Percentiles rank a stretch among this genome's conserved stretches.
Evolutionary conservation across 805 yeast species (phyloP).

Genomic region (Wickerhamiella sergipiensis): DNA sequence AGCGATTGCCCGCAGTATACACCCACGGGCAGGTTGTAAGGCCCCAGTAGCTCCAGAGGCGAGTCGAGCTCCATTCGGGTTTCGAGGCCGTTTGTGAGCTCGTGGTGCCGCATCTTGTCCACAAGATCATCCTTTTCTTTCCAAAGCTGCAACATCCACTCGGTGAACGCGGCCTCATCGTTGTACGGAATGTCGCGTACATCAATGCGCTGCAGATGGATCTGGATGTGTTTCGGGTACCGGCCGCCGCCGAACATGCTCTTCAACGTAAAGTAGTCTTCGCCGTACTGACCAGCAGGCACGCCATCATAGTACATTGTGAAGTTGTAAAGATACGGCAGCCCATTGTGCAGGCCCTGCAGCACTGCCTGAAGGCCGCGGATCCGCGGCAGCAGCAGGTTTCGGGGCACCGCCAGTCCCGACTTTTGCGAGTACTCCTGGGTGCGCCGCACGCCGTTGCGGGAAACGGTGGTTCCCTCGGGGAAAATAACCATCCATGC

Average conservation of each 20-base stretch:
- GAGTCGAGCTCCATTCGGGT: conserved; percentile 17
- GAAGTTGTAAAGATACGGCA: conserved; percentile 55
- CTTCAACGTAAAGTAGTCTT: conserved; percentile 54
- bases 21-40: conserved; percentile 25
- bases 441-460: conserved; percentile 46
- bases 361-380: conserved; percentile 66
- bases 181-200: conserved; percentile 53
- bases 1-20: conserved; percentile 15
- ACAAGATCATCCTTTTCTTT: conserved; percentile 58
- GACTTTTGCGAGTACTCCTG: conserved; percentile 41
- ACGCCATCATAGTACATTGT: conserved; percentile 77
- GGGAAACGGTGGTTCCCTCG: conserved; percentile 82
- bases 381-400: conserved; percentile 68
- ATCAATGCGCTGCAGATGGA: conserved; percentile 46
- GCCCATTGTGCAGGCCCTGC: conserved; percentile 30
- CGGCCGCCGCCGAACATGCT: conserved; percentile 53
- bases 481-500: conserved; percentile 73
- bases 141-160: conserved; percentile 72
- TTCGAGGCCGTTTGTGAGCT: conserved; percentile 19
- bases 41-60: conserved; percentile 20
- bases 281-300: conserved; percentile 49
- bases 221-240: conserved; percentile 54
- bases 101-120: conserved; percentile 42
- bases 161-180: conserved; percentile 42
- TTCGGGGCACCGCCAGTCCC: conserved; percentile 31